Evolutionary conservation across 2,329 filamentous ascomycete species (phyloP), one percentile per base, ranked within the genome.

Genomic region (Neospermospora avenae): DNA sequence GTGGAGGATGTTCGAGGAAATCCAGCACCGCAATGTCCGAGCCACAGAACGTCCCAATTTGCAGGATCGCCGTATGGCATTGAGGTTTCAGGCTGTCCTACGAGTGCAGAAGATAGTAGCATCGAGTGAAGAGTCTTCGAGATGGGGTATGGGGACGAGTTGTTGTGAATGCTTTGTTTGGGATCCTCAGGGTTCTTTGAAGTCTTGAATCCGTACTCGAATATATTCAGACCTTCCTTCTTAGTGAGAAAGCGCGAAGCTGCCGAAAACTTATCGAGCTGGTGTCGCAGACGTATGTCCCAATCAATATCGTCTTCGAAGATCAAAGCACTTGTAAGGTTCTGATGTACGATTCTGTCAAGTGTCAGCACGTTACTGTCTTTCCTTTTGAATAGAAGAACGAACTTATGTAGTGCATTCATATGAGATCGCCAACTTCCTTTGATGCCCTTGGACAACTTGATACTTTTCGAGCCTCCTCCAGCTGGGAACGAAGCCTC

Each of bases 381-480:
- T 76, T 81, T 60, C 79, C 78, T 55, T 84, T 80, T 68, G 68
- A 72, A 46, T 84, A 82, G 74, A 76, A 82, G 67, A 64, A 55
- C 63, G 18, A 34, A 5, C 65, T 22, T 16, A 7, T 65, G 55
- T 16, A 65, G 37, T 39, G 55, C 61, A 59, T 65, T 63, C 61
- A 67, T 65, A 45, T 67, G 61, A 8, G 56, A 60, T 16, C 63
- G 35, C 65, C 65, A 67, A 46, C 65, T 65, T 25, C 65, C 63
- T 49, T 58, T 60, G 16, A 65, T 63, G 5, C 63, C 65, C 42
- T 58, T 58, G 0, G 56, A 54, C 14, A 63, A 42, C 35, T 63
- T 67, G 16, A 67, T 44, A 41, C 58, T 64, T 14, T 64, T 52
- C 3, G 6, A 11, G 52, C 54, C 61, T 10, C 55, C 57, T 39